A percentile compares a stretch with the other conserved stretches of the same genome.
Evolutionary conservation across 352 stramenopile species (phyloP).

Genomic region (Vaucheria bursata): DNA sequence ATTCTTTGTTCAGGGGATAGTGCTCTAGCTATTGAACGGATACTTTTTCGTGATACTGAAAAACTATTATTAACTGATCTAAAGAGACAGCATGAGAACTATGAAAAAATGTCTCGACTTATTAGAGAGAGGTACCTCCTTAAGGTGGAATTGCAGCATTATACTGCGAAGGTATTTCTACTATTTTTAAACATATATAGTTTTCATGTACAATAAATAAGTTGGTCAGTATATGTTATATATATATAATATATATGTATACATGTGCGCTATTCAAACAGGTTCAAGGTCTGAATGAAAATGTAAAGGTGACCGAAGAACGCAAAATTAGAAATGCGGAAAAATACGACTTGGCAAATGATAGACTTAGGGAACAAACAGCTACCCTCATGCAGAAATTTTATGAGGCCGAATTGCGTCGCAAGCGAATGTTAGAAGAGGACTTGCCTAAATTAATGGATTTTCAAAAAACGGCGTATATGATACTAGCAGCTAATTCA

Average conservation of each 20-base stretch:
- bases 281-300: conserved; percentile 34
- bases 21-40: neutral
- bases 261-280: too few relatives aligned
- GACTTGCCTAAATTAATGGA: conserved; percentile 1
- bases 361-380: conserved; percentile 29
- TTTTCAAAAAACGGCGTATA: neutral
- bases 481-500: neutral
- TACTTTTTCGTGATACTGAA: conserved; percentile 8
- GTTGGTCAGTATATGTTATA: too few relatives aligned
- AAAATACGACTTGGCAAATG: conserved; percentile 24
- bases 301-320: conserved; percentile 39
- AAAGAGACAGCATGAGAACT: conserved; percentile 2
- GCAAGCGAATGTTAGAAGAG: neutral
- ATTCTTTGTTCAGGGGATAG: neutral
- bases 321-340: conserved; percentile 39
- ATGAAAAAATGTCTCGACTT: conserved; percentile 5
- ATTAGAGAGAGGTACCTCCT: neutral
- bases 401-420: conserved; percentile 18
- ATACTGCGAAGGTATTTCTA: conserved; percentile 28
- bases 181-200: too few relatives aligned
- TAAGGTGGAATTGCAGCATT: conserved; percentile 40
- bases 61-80: conserved; percentile 13
- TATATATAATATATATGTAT: too few relatives aligned
- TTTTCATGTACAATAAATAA: too few relatives aligned
- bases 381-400: conserved; percentile 42